phyloP scores from a whole-genome alignment of 225 moss, liverwort and hornwort genomes.

The Bryoerythrophyllum caledonicum region DNA sequence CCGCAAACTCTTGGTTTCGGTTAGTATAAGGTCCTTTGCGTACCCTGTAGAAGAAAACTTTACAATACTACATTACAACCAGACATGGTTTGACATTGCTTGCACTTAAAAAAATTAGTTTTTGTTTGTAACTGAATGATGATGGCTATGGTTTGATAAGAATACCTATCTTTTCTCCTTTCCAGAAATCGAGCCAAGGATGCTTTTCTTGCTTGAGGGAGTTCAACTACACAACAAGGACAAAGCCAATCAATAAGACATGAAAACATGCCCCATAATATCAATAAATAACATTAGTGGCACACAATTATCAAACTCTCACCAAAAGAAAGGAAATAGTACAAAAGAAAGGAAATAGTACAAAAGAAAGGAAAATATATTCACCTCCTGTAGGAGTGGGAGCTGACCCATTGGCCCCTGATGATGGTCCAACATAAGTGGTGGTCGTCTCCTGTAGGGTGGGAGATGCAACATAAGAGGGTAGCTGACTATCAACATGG shows the following conservation, averaged over 20 bases:
- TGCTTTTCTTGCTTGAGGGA: slow-evolving; percentile 89
- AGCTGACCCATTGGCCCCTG: not conserved
- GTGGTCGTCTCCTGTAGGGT: slow-evolving; percentile 13
- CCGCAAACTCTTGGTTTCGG: slow-evolving; percentile 12
- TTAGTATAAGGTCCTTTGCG: slow-evolving; percentile 39
- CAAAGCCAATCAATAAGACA: not conserved
- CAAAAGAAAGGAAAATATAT: not conserved
- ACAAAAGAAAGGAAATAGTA: too few species aligned
- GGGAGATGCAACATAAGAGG: too few species aligned
- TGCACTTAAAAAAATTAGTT: not conserved
- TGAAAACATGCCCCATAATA: too few species aligned
- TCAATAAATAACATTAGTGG: too few species aligned
- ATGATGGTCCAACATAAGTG: slow-evolving; percentile 6
- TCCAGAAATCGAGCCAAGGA: slow-evolving; percentile 88
- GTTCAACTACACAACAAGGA: slow-evolving; percentile 28
- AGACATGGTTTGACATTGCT: not conserved
- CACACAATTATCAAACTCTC: too few species aligned
- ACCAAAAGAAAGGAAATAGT: too few species aligned
- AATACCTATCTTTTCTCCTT: slow-evolving; percentile 89
- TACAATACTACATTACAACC: not conserved
- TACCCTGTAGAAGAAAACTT: slow-evolving; percentile 2
- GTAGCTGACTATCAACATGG: too few species aligned
- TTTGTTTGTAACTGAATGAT: not conserved
- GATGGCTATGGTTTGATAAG: not conserved
- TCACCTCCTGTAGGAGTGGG: slow-evolving; percentile 15